Percentiles rank a stretch among this genome's conserved stretches.
These are phyloP conservation scores for Phycomyces blakesleeanus DNA, from an alignment of 192 early-diverging fungal genomes.

Conservation along the genomic window DNA sequence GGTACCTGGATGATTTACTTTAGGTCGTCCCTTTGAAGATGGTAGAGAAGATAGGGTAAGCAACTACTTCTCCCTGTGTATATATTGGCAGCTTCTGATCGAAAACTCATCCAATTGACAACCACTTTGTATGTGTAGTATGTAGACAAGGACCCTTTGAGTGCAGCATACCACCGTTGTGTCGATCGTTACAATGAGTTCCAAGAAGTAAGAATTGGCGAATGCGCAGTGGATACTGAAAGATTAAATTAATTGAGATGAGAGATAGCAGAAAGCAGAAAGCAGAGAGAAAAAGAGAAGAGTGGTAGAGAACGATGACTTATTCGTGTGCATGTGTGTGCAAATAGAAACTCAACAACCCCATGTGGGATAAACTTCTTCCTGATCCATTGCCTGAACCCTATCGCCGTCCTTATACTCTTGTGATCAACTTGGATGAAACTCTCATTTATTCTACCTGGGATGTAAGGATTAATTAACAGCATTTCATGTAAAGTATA, in stretches of 20 bases:
- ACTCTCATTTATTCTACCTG: constrained; percentile 90
- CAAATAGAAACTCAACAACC: constrained; percentile 49
- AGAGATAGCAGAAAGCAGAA: constrained; percentile 19
- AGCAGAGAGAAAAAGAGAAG: not conserved
- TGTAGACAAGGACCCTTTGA: constrained; percentile 21
- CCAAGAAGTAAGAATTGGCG: constrained; percentile 27
- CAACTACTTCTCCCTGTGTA: too few species aligned
- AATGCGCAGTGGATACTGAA: constrained; percentile 16
- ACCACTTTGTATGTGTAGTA: constrained; percentile 17
- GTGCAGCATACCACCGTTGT: constrained; percentile 30
- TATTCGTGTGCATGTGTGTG: too few species aligned
- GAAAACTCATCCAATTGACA: not conserved
- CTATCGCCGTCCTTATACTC: constrained; percentile 85
- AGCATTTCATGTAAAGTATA: too few species aligned
- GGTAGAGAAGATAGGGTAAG: constrained; percentile 35
- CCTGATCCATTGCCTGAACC: constrained; percentile 85
- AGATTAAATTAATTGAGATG: constrained; percentile 13
- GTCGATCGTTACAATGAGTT: constrained; percentile 30
- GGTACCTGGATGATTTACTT: too few species aligned
- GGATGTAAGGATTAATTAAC: too few species aligned
- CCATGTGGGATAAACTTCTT: constrained; percentile 83
- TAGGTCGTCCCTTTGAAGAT: constrained; percentile 36
- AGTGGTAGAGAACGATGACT: too few species aligned
- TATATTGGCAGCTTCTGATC: too few species aligned
- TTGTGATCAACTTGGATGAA: constrained; percentile 94